Evolutionary conservation across 2,329 filamentous ascomycete species (phyloP).

Genomic region (Trichoderma sp.): DNA sequence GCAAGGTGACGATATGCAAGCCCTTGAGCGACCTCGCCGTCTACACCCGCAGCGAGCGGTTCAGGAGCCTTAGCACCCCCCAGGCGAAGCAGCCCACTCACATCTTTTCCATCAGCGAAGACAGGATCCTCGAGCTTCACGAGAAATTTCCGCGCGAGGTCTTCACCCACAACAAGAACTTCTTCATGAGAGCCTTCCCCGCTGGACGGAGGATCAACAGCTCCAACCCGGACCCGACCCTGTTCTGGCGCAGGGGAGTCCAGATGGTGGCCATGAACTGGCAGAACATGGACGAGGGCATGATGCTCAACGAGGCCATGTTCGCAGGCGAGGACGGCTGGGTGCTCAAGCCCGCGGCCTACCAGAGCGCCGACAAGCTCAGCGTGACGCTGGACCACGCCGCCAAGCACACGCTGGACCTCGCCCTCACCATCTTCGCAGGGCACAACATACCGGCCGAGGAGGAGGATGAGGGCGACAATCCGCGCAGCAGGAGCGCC

Average conservation of each 20-base stretch:
- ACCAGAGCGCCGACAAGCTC: slow-evolving; percentile 56
- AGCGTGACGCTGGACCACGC: slow-evolving; percentile 49
- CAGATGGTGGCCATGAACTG: slow-evolving; percentile 99
- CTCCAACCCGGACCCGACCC: slow-evolving; percentile 91
- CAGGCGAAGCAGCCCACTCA: slow-evolving; percentile 61
- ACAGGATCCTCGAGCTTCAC: slow-evolving; percentile 63
- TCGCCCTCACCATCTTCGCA: slow-evolving; percentile 73
- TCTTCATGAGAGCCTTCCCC: slow-evolving; percentile 91
- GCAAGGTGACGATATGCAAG: slow-evolving; percentile 66
- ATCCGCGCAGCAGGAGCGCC: slow-evolving; percentile 38
- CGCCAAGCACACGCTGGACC: slow-evolving; percentile 58
- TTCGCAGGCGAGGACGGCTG: slow-evolving; percentile 84
- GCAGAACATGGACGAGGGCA: slow-evolving; percentile 91
- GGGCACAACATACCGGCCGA: slow-evolving; percentile 65
- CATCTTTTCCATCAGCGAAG: slow-evolving; percentile 89
- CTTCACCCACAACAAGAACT: slow-evolving; percentile 83
- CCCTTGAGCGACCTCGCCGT: slow-evolving; percentile 74
- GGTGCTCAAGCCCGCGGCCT: slow-evolving; percentile 80
- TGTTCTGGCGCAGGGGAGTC: slow-evolving; percentile 89
- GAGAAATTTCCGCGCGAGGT: slow-evolving; percentile 70
- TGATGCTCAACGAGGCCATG: slow-evolving; percentile 98
- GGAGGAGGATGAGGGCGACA: slow-evolving; percentile 35
- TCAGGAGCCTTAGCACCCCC: slow-evolving; percentile 69
- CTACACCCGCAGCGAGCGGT: slow-evolving; percentile 85
- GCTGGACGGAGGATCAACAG: slow-evolving; percentile 77